Conservation (phyloP, 208 protist species). For the Trypanosoma boissoni region DNA sequence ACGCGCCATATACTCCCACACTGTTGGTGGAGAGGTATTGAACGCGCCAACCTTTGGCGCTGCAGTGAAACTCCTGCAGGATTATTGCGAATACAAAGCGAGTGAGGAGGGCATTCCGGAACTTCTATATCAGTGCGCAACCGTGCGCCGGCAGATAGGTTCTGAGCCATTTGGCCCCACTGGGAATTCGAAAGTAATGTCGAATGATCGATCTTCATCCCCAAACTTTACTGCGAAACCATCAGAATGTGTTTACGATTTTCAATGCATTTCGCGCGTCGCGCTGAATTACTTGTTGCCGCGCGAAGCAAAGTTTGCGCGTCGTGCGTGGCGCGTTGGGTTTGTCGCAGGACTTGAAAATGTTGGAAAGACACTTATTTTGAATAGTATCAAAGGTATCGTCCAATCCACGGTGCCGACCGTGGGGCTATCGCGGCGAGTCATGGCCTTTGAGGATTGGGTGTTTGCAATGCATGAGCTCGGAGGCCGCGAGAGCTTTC, state of each 20-base stretch:
- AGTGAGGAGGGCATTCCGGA: slow-evolving; percentile 36
- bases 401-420: slow-evolving; percentile 66
- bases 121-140: slow-evolving; percentile 23
- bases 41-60: slow-evolving; percentile 35
- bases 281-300: slow-evolving; percentile 74
- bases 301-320: slow-evolving; percentile 53
- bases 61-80: slow-evolving; percentile 46
- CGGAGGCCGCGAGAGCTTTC: slow-evolving; percentile 81
- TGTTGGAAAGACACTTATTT: slow-evolving; percentile 81
- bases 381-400: slow-evolving; percentile 67
- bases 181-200: too few relatives aligned
- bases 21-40: slow-evolving; percentile 39
- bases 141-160: background rate
- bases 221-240: background rate
- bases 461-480: slow-evolving; percentile 77
- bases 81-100: slow-evolving; percentile 83
- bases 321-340: slow-evolving; percentile 53
- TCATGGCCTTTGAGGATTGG: slow-evolving; percentile 83
- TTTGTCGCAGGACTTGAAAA: slow-evolving; percentile 76
- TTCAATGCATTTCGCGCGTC: slow-evolving; percentile 46
- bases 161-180: too few relatives aligned
- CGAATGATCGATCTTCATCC: background rate
- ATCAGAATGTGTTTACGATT: slow-evolving; percentile 41
- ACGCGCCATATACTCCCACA: slow-evolving; percentile 60
- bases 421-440: slow-evolving; percentile 67